Percentiles rank a stretch among this genome's conserved stretches.
phyloP scores from a whole-genome alignment of 2,329 filamentous ascomycete species.

The Paecilomyces sp. region DNA sequence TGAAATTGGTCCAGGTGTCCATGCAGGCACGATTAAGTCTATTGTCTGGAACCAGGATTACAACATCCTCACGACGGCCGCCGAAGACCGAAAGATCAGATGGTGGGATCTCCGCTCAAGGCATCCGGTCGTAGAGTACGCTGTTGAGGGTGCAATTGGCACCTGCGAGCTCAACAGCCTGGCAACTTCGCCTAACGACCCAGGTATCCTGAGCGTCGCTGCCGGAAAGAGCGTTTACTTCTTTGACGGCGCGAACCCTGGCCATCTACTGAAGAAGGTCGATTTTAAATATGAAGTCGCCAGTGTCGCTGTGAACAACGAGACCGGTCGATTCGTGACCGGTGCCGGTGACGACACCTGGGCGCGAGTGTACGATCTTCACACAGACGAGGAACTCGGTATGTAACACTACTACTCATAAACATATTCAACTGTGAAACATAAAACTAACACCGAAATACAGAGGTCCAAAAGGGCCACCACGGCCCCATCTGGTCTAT shows the following conservation, averaged over 20 bases:
- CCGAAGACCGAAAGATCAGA: constrained; percentile 80
- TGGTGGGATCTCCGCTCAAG: constrained; percentile 88
- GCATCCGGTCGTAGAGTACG: constrained; percentile 66
- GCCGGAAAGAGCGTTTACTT: constrained; percentile 94
- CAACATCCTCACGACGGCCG: constrained; percentile 83
- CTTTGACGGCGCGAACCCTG: constrained; percentile 70
- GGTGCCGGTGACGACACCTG: constrained; percentile 81
- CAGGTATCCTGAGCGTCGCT: constrained; percentile 76
- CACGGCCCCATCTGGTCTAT: constrained; percentile 97
- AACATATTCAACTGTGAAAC: background rate
- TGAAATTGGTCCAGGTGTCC: constrained; percentile 79
- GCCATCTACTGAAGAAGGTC: constrained; percentile 66
- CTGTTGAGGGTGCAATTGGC: constrained; percentile 77
- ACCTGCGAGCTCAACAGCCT: constrained; percentile 82
- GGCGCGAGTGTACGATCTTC: constrained; percentile 90
- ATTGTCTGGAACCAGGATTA: constrained; percentile 90
- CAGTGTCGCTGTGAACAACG: constrained; percentile 80
- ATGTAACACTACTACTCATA: constrained; percentile 8
- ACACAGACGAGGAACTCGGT: constrained; percentile 73
- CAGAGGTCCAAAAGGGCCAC: constrained; percentile 91
- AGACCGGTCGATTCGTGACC: constrained; percentile 75
- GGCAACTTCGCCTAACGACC: constrained; percentile 52
- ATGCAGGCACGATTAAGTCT: constrained; percentile 86
- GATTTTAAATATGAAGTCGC: constrained; percentile 78
- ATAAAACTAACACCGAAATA: constrained; percentile 12